Conservation (phyloP, 2,329 filamentous ascomycete genomes). For the Venturia aucupariae region DNA sequence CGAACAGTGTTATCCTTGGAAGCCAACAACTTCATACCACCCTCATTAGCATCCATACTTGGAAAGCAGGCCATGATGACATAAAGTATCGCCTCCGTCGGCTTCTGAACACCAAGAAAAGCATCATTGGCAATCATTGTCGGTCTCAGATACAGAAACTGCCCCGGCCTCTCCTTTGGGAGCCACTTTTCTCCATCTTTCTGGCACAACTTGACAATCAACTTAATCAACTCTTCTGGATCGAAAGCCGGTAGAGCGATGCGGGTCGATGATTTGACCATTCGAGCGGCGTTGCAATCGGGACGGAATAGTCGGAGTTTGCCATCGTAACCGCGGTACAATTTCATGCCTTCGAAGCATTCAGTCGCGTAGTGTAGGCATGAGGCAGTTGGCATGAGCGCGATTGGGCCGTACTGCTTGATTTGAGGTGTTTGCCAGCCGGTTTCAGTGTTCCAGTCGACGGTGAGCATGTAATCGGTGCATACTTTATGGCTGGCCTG, state of each 20-base stretch:
- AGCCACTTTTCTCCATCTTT: constrained; percentile 73
- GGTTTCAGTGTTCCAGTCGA: constrained; percentile 51
- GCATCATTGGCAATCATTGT: constrained; percentile 77
- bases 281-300: constrained; percentile 59
- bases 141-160: constrained; percentile 76
- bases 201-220: constrained; percentile 62
- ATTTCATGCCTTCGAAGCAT: constrained; percentile 83
- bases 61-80: constrained; percentile 53
- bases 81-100: constrained; percentile 79
- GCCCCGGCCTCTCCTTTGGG: constrained; percentile 55
- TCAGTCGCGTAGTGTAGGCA: constrained; percentile 83
- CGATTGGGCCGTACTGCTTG: constrained; percentile 66
- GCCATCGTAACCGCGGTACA: constrained; percentile 58
- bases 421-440: constrained; percentile 71
- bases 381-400: constrained; percentile 70
- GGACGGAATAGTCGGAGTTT: constrained; percentile 71
- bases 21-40: constrained; percentile 61
- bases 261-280: constrained; percentile 45
- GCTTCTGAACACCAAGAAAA: constrained; percentile 71
- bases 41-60: constrained; percentile 29
- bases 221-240: constrained; percentile 60
- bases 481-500: constrained; percentile 35
- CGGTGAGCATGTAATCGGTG: constrained; percentile 86
- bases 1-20: constrained; percentile 74
- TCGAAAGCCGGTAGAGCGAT: constrained; percentile 69